Conservation (phyloP, 768 basidiomycete species). For the Tylopilus sp. region DNA sequence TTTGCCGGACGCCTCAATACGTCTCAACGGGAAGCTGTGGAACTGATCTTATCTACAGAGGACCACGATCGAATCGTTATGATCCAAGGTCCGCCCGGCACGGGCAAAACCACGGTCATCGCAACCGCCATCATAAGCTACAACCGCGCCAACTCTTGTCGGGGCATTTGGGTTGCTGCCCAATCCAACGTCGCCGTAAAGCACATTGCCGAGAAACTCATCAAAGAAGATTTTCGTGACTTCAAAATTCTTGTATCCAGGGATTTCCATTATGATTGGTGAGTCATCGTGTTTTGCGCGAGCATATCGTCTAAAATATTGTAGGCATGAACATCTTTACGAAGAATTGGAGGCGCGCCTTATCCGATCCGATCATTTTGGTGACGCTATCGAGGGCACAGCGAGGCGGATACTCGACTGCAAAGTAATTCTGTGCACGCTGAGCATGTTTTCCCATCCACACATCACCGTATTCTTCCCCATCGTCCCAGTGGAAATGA, state of each 20-base stretch:
- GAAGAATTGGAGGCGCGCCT: slow-evolving; percentile 32
- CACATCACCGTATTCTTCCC: slow-evolving; percentile 11
- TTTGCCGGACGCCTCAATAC: slow-evolving; percentile 14
- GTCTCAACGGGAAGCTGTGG: slow-evolving; percentile 29
- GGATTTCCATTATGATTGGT: slow-evolving; percentile 50
- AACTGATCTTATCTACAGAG: slow-evolving; percentile 24
- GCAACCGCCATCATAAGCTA: slow-evolving; percentile 34
- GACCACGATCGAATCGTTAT: slow-evolving; percentile 22
- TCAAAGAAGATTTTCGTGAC: slow-evolving; percentile 25
- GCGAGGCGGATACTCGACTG: slow-evolving; percentile 26
- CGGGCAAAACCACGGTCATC: slow-evolving; percentile 45
- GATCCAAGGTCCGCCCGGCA: slow-evolving; percentile 41
- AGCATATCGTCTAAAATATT: not conserved
- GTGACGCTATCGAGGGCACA: slow-evolving; percentile 8
- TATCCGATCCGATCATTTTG: slow-evolving; percentile 36
- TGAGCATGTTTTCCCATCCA: slow-evolving; percentile 43
- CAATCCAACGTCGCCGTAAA: slow-evolving; percentile 55
- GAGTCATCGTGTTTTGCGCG: slow-evolving; percentile 1
- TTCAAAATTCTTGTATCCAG: slow-evolving; percentile 43
- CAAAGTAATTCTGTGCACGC: slow-evolving; percentile 44
- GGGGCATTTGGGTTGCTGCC: slow-evolving; percentile 39
- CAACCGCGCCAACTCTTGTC: slow-evolving; percentile 4
- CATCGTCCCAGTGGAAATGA: slow-evolving; percentile 33
- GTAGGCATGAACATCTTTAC: slow-evolving; percentile 53
- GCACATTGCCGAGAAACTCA: slow-evolving; percentile 47